A percentile compares a stretch with the other conserved stretches of the same genome.
Evolutionary conservation across 106 monocot species (phyloP).

Genomic region (Dendrobium huoshanense): DNA sequence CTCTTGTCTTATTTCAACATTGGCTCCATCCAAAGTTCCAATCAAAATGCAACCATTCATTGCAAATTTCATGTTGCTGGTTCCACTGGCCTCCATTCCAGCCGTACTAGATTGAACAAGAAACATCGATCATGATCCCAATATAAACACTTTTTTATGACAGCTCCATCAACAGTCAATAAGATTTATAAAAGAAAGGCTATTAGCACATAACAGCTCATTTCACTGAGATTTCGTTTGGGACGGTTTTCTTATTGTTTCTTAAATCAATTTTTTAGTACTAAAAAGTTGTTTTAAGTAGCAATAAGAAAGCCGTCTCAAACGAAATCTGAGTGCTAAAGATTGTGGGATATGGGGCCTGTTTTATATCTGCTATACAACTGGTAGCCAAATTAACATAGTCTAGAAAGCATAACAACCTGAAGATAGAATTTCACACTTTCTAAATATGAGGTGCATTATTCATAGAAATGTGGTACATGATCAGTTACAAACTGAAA

Average conservation of each 20-base stretch:
- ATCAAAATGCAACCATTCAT: constrained; percentile 99
- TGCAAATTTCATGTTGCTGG: constrained; percentile 98
- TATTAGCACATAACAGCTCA: too few species aligned
- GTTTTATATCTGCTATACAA: too few species aligned
- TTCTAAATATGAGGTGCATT: background rate
- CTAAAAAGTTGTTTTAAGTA: too few species aligned
- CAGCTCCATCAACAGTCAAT: background rate
- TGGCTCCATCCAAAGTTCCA: constrained; percentile 97
- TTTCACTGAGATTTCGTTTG: too few species aligned
- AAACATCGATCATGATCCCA: background rate
- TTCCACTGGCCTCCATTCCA: constrained; percentile 99
- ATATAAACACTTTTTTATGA: background rate
- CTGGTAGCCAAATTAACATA: too few species aligned
- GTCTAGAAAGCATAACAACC: too few species aligned
- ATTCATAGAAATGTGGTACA: background rate
- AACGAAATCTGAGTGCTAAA: too few species aligned
- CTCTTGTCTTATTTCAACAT: constrained; percentile 96
- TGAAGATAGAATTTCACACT: background rate
- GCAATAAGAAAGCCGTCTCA: too few species aligned
- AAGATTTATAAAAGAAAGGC: background rate
- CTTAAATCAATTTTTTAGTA: too few species aligned
- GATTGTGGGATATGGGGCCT: too few species aligned
- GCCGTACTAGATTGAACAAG: constrained; percentile 55
- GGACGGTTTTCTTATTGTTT: too few species aligned
- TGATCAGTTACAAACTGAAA: background rate